These are phyloP conservation scores for Pythium sukuiense DNA, from an alignment of 352 stramenopile species.

Conservation along the genomic window DNA sequence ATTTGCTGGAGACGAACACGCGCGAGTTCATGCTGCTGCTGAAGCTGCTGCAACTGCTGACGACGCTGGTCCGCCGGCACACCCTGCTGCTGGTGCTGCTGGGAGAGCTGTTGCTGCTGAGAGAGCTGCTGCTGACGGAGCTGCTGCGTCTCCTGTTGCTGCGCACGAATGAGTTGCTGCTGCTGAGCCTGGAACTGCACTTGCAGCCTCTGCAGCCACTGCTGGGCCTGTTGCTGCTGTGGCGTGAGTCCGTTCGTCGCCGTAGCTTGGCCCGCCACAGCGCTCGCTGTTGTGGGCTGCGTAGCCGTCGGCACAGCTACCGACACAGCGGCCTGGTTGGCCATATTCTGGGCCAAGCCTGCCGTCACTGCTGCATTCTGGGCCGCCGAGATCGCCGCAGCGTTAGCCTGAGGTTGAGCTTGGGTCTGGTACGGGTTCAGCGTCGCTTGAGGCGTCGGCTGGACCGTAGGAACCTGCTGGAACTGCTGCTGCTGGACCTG, in stretches of 20 bases:
- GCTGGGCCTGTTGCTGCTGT: slow-evolving; percentile 73
- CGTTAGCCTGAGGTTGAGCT: not conserved
- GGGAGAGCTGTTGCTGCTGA: slow-evolving; percentile 73
- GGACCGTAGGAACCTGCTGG: not conserved
- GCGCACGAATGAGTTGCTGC: slow-evolving; percentile 68
- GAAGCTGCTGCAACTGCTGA: slow-evolving; percentile 72
- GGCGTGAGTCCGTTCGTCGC: slow-evolving; percentile 22
- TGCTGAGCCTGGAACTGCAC: slow-evolving; percentile 84
- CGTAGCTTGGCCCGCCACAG: not conserved
- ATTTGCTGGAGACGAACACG: not conserved
- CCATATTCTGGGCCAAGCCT: not conserved
- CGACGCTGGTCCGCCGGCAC: slow-evolving; percentile 59
- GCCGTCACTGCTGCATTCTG: not conserved
- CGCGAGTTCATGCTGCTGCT: slow-evolving; percentile 32
- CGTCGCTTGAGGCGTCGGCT: not conserved
- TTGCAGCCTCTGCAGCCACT: slow-evolving; percentile 79
- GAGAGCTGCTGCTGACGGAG: slow-evolving; percentile 75
- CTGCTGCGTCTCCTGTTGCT: slow-evolving; percentile 80
- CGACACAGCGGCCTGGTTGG: not conserved
- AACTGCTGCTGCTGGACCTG: not conserved
- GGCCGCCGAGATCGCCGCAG: not conserved
- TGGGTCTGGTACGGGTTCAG: not conserved
- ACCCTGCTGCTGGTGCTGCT: slow-evolving; percentile 71
- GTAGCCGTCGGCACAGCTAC: not conserved
- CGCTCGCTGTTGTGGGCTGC: not conserved